These are phyloP conservation scores for Kluyveromyces nonfermentans DNA, from an alignment of 805 yeast genomes.

Conservation along the genomic window DNA sequence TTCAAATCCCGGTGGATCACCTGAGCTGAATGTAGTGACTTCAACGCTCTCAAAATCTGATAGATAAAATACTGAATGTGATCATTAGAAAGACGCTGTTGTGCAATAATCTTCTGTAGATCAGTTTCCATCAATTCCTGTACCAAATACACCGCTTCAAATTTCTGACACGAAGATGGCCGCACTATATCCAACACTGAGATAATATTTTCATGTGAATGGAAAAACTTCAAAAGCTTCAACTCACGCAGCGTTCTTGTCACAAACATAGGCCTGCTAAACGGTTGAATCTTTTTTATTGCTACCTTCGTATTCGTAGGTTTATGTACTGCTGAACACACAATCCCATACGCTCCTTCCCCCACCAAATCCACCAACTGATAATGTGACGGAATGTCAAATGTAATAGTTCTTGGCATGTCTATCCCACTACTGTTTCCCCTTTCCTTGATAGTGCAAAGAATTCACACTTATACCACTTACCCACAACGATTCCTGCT, in stretches of 20 bases:
- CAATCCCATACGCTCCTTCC: constrained; percentile 78
- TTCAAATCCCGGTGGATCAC: constrained; percentile 72
- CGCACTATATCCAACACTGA: constrained; percentile 56
- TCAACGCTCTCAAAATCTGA: constrained; percentile 61
- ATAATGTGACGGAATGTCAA: constrained; percentile 55
- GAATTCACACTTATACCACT: not conserved
- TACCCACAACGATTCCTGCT: not conserved
- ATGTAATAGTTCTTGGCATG: constrained; percentile 42
- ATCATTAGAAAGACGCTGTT: constrained; percentile 50
- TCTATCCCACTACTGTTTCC: not conserved
- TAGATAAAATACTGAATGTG: constrained; percentile 64
- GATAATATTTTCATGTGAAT: constrained; percentile 63
- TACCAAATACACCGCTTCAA: constrained; percentile 63
- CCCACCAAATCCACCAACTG: constrained; percentile 55
- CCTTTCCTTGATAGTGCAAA: not conserved
- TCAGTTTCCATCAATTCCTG: constrained; percentile 77
- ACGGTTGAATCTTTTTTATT: constrained; percentile 68
- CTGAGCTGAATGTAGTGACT: constrained; percentile 60
- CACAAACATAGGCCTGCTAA: constrained; percentile 54
- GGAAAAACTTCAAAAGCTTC: constrained; percentile 52
- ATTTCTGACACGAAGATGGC: constrained; percentile 47
- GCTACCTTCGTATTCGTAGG: constrained; percentile 60
- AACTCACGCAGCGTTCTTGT: constrained; percentile 65
- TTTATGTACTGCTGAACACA: constrained; percentile 56
- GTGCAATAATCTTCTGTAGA: constrained; percentile 49